phyloP scores from a whole-genome alignment of 371 early-diverging fungal genomes.

The Mucor lusitanicus region DNA sequence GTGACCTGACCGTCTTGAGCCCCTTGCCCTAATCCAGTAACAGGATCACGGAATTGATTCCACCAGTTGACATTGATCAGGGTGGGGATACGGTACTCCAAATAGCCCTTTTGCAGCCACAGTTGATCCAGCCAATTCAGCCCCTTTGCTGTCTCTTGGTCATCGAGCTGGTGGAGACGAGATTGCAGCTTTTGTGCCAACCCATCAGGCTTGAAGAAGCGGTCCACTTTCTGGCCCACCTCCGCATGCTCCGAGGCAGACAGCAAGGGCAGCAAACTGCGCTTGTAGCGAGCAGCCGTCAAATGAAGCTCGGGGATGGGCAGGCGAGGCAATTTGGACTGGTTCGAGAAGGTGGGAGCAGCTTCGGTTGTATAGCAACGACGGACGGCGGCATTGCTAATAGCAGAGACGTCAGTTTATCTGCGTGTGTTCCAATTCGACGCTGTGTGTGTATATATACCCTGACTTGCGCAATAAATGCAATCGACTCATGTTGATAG shows the following conservation, averaged over 20 bases:
- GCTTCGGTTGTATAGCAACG: not conserved
- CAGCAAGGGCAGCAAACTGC: slow-evolving; percentile 65
- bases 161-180: slow-evolving; percentile 68
- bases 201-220: slow-evolving; percentile 65
- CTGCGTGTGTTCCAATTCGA: not conserved
- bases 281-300: slow-evolving; percentile 76
- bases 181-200: slow-evolving; percentile 74
- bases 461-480: not conserved
- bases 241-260: slow-evolving; percentile 49
- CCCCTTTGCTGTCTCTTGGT: slow-evolving; percentile 43
- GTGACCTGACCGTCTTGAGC: slow-evolving; percentile 61
- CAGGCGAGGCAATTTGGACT: slow-evolving; percentile 72
- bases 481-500: not conserved
- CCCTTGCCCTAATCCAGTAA: slow-evolving; percentile 44
- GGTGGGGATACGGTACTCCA: slow-evolving; percentile 83
- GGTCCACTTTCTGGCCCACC: slow-evolving; percentile 58
- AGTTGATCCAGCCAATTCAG: slow-evolving; percentile 86
- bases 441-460: not conserved
- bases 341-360: slow-evolving; percentile 70
- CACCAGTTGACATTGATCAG: slow-evolving; percentile 92
- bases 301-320: slow-evolving; percentile 80
- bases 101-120: slow-evolving; percentile 89
- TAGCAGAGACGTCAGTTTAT: not conserved
- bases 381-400: not conserved
- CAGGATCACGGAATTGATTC: slow-evolving; percentile 70